A percentile compares a stretch with the other conserved stretches of the same genome.
These are phyloP conservation scores for Tulasnella sp. DNA, from an alignment of 768 basidiomycete genomes.

Conservation along the genomic window DNA sequence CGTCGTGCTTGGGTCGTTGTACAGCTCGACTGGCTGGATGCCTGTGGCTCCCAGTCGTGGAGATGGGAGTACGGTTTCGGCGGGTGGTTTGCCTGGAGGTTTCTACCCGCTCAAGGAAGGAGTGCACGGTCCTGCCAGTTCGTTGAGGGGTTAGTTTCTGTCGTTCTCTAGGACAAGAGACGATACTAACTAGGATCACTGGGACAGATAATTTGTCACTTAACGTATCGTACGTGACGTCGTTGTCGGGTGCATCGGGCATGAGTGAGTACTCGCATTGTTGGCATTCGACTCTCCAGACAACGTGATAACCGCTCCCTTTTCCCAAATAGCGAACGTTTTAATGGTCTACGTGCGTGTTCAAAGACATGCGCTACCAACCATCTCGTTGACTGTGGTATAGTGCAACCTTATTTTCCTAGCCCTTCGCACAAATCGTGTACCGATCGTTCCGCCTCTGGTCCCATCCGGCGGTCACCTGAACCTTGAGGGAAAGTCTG, in stretches of 20 bases:
- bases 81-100: no score
- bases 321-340: background rate
- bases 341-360: conserved; percentile 2
- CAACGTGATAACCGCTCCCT: background rate
- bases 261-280: conserved; percentile 10
- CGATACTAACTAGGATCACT: no score
- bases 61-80: no score
- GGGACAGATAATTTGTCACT: conserved; percentile 1
- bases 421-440: conserved; percentile 39
- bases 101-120: no score
- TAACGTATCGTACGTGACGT: background rate
- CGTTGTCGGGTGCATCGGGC: background rate
- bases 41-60: no score
- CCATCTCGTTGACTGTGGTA: background rate
- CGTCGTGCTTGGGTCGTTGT: no score
- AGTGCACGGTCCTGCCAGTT: no score
- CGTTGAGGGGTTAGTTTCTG: no score
- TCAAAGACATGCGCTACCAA: background rate
- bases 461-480: conserved; percentile 31
- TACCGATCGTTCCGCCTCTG: conserved; percentile 48
- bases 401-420: conserved; percentile 44
- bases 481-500: conserved; percentile 23
- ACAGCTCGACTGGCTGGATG: no score
- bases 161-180: no score
- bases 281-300: background rate